These are phyloP conservation scores for Fusarium lyarnte DNA, from an alignment of 2,329 filamentous ascomycete species.

Conservation along the genomic window DNA sequence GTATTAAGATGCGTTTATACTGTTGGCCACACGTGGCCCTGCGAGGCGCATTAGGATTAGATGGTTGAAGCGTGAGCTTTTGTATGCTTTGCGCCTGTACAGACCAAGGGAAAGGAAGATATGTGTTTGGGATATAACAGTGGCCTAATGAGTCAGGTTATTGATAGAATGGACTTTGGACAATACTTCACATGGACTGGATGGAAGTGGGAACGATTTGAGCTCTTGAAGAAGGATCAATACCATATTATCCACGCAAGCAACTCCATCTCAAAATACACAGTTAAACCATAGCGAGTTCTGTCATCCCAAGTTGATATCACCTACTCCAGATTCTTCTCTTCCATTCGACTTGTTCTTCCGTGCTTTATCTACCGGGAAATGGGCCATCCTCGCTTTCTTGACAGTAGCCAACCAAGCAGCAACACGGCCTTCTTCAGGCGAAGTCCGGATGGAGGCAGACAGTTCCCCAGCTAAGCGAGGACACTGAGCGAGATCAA, in stretches of 20 bases:
- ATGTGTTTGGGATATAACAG: background rate
- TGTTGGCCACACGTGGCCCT: constrained; percentile 7
- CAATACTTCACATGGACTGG: background rate
- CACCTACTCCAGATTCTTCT: background rate
- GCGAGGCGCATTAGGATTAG: constrained; percentile 29
- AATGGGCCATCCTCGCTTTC: background rate
- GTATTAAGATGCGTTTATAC: constrained; percentile 19
- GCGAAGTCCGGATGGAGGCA: background rate
- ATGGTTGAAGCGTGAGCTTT: constrained; percentile 17
- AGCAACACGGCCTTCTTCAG: background rate
- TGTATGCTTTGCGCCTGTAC: constrained; percentile 18
- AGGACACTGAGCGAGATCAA: background rate
- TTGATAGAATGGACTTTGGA: constrained; percentile 10
- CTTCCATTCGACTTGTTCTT: background rate
- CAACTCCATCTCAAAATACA: too few relatives aligned
- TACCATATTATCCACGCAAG: constrained; percentile 52
- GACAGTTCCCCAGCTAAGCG: background rate
- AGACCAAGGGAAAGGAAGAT: background rate
- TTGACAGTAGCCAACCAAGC: constrained; percentile 10
- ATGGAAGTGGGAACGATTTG: background rate
- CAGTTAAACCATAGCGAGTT: too few relatives aligned
- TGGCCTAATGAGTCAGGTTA: background rate
- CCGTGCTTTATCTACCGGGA: background rate
- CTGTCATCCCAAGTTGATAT: background rate
- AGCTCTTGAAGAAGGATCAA: constrained; percentile 10